Conservation (phyloP, 2,329 filamentous ascomycete species). For the Microsporum audouinii region DNA sequence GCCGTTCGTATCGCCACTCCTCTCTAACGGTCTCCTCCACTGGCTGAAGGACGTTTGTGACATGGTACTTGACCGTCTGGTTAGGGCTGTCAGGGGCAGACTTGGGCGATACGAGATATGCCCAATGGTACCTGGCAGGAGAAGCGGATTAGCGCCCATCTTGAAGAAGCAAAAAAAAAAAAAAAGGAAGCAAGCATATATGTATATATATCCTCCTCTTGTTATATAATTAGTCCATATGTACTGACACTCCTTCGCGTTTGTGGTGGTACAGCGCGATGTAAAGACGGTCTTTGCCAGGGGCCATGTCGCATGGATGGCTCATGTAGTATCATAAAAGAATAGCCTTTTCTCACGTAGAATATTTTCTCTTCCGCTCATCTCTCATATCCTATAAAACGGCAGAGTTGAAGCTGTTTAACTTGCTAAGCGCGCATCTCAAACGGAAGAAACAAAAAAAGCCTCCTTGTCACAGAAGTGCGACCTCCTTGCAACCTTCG, state of each 20-base stretch:
- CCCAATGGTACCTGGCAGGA: slow-evolving; percentile 6
- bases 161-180: neutral
- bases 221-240: no score
- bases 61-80: slow-evolving; percentile 4
- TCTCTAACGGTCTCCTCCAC: neutral
- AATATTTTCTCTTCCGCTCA: no score
- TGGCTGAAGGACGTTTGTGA: slow-evolving; percentile 1
- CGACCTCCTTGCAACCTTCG: no score
- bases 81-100: neutral
- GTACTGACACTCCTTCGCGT: neutral
- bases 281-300: slow-evolving; percentile 2
- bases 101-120: slow-evolving; percentile 5
- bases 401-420: neutral
- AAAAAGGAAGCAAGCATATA: no score
- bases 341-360: no score
- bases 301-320: neutral
- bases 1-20: slow-evolving; percentile 3
- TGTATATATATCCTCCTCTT: no score
- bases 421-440: neutral
- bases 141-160: neutral
- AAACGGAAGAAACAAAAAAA: neutral
- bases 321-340: no score
- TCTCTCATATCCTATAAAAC: no score
- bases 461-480: neutral
- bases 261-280: slow-evolving; percentile 6